These are phyloP conservation scores for Macrolepiota fuliginosa DNA, from an alignment of 768 basidiomycete genomes.

Conservation along the genomic window DNA sequence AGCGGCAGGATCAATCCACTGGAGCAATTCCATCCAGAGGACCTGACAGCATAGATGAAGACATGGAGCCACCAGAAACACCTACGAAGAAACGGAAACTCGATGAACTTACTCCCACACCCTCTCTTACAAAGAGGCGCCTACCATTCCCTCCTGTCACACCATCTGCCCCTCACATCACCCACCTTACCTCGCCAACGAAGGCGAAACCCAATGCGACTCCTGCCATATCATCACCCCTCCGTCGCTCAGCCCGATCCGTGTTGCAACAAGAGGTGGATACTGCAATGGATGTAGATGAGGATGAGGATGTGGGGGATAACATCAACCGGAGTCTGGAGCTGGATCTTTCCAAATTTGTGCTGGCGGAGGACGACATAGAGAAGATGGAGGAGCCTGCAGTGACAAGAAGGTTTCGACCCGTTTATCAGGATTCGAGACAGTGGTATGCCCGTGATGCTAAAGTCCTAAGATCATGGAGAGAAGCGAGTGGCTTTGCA, in stretches of 20 bases:
- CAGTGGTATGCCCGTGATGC: slow-evolving; percentile 15
- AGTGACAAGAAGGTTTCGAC: slow-evolving; percentile 11
- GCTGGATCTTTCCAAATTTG: background rate
- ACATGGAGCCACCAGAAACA: slow-evolving; percentile 13
- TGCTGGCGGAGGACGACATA: background rate
- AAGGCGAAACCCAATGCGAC: background rate
- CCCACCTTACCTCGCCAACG: background rate
- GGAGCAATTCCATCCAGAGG: background rate
- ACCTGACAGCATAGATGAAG: background rate
- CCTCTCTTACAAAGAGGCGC: background rate
- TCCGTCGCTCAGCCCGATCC: slow-evolving; percentile 14
- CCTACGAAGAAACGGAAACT: slow-evolving; percentile 18
- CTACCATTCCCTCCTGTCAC: slow-evolving; percentile 4
- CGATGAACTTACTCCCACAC: background rate
- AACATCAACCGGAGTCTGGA: slow-evolving; percentile 1
- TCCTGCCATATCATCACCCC: slow-evolving; percentile 14
- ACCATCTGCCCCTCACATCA: slow-evolving; percentile 1
- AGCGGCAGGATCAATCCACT: background rate
- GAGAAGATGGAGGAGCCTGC: background rate
- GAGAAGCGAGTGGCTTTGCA: background rate
- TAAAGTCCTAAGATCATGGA: slow-evolving; percentile 5
- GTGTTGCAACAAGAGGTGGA: slow-evolving; percentile 10
- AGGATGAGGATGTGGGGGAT: slow-evolving; percentile 13
- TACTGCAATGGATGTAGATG: slow-evolving; percentile 6
- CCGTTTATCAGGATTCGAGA: slow-evolving; percentile 16